phyloP scores from a whole-genome alignment of 371 early-diverging fungal genomes.

The Fennellomyces sp. region DNA sequence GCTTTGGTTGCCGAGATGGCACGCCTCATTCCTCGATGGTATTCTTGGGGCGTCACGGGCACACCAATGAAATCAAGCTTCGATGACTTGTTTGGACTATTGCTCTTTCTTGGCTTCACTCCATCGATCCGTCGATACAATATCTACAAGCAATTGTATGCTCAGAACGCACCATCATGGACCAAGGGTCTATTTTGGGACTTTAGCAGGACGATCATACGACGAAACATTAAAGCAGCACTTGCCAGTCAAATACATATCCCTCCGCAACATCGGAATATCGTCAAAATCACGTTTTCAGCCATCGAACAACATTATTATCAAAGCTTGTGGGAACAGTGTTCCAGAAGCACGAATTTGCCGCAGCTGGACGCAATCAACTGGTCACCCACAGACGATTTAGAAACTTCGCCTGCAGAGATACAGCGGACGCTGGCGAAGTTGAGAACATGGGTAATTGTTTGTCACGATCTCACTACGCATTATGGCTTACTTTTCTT shows the following conservation, averaged over 20 bases:
- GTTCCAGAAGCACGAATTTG: slow-evolving; percentile 22
- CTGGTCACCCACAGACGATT: slow-evolving; percentile 19
- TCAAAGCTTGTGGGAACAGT: slow-evolving; percentile 54
- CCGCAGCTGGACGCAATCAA: slow-evolving; percentile 21
- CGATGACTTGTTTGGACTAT: slow-evolving; percentile 57
- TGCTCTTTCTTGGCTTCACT: slow-evolving; percentile 45
- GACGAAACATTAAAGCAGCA: slow-evolving; percentile 58
- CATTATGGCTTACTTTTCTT: background rate
- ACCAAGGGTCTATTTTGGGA: slow-evolving; percentile 31
- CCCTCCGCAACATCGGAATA: slow-evolving; percentile 54
- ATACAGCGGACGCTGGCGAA: slow-evolving; percentile 6
- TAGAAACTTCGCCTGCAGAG: background rate
- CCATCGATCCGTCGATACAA: slow-evolving; percentile 25
- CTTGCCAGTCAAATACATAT: slow-evolving; percentile 57
- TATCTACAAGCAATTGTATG: slow-evolving; percentile 18
- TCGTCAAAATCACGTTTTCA: slow-evolving; percentile 55
- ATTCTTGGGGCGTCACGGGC: slow-evolving; percentile 76
- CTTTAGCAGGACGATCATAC: slow-evolving; percentile 47
- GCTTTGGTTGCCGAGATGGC: slow-evolving; percentile 59
- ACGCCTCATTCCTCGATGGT: slow-evolving; percentile 53
- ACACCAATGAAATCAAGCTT: slow-evolving; percentile 58
- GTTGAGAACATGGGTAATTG: slow-evolving; percentile 29
- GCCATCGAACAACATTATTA: slow-evolving; percentile 68
- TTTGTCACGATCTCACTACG: background rate
- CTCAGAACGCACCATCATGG: background rate